Base-by-base conservation (phyloP, 2,329 filamentous ascomycete species). In the Colletotrichum cuscutae region DNA sequence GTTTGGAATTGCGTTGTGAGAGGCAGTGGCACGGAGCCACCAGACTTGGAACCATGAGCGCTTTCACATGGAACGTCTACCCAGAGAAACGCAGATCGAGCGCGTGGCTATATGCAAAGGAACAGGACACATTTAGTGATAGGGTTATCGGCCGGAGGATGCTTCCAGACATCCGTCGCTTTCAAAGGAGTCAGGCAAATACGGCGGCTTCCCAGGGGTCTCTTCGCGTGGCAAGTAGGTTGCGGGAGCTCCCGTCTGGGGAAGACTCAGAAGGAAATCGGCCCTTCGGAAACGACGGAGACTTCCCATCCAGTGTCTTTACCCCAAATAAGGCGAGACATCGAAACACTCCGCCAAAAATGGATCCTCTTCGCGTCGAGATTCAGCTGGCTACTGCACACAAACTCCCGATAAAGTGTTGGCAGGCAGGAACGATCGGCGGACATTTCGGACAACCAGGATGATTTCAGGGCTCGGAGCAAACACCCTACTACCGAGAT, bases 231-330 rank as follows among this genome's bases (percentile, higher is more conserved):
- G 60, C 60, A 42, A 19, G 37, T 42, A 37, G 42, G 19, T 7
- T 57, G 46, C 70, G 70, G 70, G 70, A 72, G 70, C 54, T 64
- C 56, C 70, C 70, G 70, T 72, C 60, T 72, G 66, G 66, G 60
- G 49, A 19, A 28, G 22, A 19, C 37, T 19, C 37, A 8, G 7
- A 42, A 65, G 70, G 70, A 70, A 61, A 26, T 61, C 66, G 66
- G 60, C 66, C 70, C 70, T 72, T 65, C 60, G 66, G 70, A 72
- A 32, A 70, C 70, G 70, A 65, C 70, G 70, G 70, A 65, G 66
- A n/a, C 9, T 22, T 8, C 9, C 5, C 15, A 30, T 24, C 19
- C 22, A 65, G 13, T 30, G 32, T 42, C n/a, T n/a, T 26, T 9
- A 12, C 5, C n/a, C 46, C 24, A 54, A 42, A 42, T 19, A 28